Base-by-base conservation (phyloP, 179 eudicot genomes). In the Sideroxylon spinosum region DNA sequence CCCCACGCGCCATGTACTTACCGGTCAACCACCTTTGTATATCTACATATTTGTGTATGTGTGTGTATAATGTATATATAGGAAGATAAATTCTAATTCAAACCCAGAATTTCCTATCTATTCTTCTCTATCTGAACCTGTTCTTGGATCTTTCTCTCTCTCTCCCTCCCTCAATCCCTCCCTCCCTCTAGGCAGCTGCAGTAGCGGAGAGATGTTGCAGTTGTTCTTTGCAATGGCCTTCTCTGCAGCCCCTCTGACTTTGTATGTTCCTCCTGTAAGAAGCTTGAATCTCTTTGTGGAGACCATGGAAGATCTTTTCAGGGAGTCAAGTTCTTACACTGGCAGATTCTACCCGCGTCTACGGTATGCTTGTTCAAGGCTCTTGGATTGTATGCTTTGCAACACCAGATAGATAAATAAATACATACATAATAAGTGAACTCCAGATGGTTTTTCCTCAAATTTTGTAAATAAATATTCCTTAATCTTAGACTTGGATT, bases 211-310 rank as follows among this genome's bases (percentile, higher is more conserved):
- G 85, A 87, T 94, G 93, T 23, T 91, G 74, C 88, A 91, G 63
- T 81, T 90, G 49, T 81, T 93, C 71, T 83, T 93, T 13, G 93
- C 94, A 74, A 90, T 88, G 85, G 97, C 94, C 14, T 90, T 91
- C 82, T 88, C 97, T 23, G 91, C 94, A 67, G 93, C 81, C 9
- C 98, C 98, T 6, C 73, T 93, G 79, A 90, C 87, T 53, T 85
- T 95, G 4, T 93, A 90, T 81, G 80, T 93, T 0, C 97, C 98
- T 25, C 97, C 97, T 0, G 16, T 89, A 56, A 89, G 97, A 68
- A 94, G 83, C 83, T 71, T 95, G 25, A 93, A 84, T 26, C 79
- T 83, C 0, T 91, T 93, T 65, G 87, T 93, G 14, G 84, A 88
- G 56, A 75, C 97, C 6, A 81, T 93, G 64, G 88, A 87, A 66